These are phyloP conservation scores for Picocystis sp. DNA, from an alignment of 163 green algal species.

Conservation along the genomic window DNA sequence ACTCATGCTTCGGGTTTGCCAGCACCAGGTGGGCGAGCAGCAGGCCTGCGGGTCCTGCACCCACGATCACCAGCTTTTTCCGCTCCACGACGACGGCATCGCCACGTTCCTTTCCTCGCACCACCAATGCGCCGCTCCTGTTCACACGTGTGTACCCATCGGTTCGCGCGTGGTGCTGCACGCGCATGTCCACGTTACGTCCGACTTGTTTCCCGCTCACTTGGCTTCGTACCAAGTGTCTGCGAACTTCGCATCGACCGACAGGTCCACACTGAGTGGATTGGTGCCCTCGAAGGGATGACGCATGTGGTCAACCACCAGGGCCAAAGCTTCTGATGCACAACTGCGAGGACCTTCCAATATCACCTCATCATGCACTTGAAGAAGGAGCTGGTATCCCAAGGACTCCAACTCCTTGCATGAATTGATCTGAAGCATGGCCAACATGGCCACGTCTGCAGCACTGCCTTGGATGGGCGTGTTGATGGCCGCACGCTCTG, in stretches of 20 bases:
- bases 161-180: too few relatives aligned
- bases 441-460: slow-evolving; percentile 64
- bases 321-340: slow-evolving; percentile 36
- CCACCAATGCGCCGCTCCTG: too few relatives aligned
- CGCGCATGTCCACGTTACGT: not conserved
- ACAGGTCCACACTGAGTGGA: slow-evolving; percentile 69
- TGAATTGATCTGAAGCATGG: slow-evolving; percentile 70
- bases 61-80: too few relatives aligned
- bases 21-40: too few relatives aligned
- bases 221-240: slow-evolving; percentile 95
- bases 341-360: slow-evolving; percentile 74
- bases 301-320: slow-evolving; percentile 71
- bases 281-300: slow-evolving; percentile 52
- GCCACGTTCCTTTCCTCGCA: too few relatives aligned
- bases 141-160: too few relatives aligned
- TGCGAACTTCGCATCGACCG: slow-evolving; percentile 72
- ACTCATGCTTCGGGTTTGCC: too few relatives aligned
- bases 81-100: too few relatives aligned
- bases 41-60: too few relatives aligned
- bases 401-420: slow-evolving; percentile 35
- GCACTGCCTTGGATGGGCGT: slow-evolving; percentile 86
- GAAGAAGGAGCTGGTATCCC: slow-evolving; percentile 28
- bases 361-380: slow-evolving; percentile 98
- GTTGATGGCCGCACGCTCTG: slow-evolving; percentile 88
- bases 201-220: slow-evolving; percentile 19